phyloP scores from a whole-genome alignment of 257 asterid species.

The Ocimum tenuiflorum region DNA sequence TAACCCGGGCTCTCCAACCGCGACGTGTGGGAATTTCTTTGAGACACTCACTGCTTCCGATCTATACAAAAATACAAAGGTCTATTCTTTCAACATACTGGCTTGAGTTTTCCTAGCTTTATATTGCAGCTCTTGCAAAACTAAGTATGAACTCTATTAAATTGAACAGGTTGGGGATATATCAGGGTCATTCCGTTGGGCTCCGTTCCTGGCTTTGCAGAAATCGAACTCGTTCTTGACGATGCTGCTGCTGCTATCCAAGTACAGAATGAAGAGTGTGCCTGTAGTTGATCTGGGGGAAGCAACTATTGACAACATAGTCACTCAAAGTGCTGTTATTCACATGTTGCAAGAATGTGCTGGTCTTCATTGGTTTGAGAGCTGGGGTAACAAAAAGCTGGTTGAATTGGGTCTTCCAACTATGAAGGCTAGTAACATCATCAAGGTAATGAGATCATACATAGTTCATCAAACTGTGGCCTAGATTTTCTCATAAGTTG shows the following conservation, averaged over 20 bases:
- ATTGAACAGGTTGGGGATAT: conserved; percentile 76
- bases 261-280: conserved; percentile 90
- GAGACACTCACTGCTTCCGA: conserved; percentile 80
- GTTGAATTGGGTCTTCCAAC: conserved; percentile 88
- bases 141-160: not conserved
- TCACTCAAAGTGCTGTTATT: conserved; percentile 91
- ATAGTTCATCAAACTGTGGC: no score
- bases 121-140: no score
- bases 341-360: conserved; percentile 97
- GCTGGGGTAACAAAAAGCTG: conserved; percentile 89
- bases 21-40: conserved; percentile 81
- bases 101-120: no score
- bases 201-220: conserved; percentile 96
- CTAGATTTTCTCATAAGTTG: no score
- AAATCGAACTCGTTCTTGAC: conserved; percentile 83
- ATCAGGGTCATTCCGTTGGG: conserved; percentile 97
- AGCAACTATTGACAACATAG: conserved; percentile 61
- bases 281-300: conserved; percentile 93
- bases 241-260: conserved; percentile 86
- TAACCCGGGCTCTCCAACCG: conserved; percentile 85
- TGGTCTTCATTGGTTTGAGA: conserved; percentile 95
- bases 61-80: conserved; percentile 88
- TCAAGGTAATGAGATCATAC: no score
- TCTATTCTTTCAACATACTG: not conserved
- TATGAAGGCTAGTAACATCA: conserved; percentile 46